Evolutionary conservation across 1,139 yeast species (phyloP).

Genomic region (Geotrichum phurueaensis): DNA sequence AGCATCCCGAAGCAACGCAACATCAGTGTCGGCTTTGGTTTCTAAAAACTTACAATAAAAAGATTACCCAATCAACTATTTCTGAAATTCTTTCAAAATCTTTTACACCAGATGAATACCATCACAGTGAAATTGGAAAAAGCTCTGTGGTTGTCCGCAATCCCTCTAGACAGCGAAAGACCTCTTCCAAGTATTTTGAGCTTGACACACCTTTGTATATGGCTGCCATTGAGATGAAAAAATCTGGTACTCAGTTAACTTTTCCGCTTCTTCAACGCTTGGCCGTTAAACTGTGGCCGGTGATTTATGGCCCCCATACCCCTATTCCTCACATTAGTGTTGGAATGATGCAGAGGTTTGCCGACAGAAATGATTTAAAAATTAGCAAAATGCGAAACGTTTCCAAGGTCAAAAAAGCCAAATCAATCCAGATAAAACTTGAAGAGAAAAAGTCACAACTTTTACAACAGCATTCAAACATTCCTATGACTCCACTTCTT

Average conservation of each 20-base stretch:
- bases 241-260: background rate
- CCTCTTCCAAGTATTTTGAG: constrained; percentile 3
- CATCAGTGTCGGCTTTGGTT: constrained; percentile 3
- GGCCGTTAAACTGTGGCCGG: background rate
- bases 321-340: constrained; percentile 2
- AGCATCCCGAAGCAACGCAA: constrained; percentile 1
- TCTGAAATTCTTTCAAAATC: constrained; percentile 5
- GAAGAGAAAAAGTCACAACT: background rate
- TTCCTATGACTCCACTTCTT: background rate
- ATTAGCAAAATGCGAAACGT: constrained; percentile 1
- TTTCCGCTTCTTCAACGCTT: constrained; percentile 3
- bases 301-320: background rate
- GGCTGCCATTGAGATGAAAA: background rate
- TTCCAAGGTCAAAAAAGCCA: background rate
- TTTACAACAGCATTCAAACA: too few species aligned
- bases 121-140: background rate
- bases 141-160: constrained; percentile 3
- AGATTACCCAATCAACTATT: constrained; percentile 2
- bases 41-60: background rate
- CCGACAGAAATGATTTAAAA: background rate
- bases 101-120: background rate
- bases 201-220: constrained; percentile 2
- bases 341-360: constrained; percentile 3
- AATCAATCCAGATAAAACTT: background rate
- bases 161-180: constrained; percentile 1